phyloP scores from a whole-genome alignment of 2,329 filamentous ascomycete genomes.

The Arthrinium phaeospermum region DNA sequence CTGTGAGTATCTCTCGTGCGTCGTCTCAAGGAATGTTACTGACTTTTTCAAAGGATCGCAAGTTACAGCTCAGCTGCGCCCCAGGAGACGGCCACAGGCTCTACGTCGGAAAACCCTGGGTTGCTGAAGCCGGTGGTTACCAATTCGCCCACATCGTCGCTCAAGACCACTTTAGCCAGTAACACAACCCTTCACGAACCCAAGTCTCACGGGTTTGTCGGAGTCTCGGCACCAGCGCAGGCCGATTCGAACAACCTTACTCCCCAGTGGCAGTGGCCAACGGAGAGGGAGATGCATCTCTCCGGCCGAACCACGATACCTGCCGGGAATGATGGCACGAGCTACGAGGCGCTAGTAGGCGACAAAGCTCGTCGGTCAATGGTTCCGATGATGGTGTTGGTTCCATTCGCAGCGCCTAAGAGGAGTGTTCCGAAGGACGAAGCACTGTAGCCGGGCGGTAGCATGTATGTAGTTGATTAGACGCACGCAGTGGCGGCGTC shows the following conservation, averaged over 20 bases:
- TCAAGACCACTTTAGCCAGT: constrained; percentile 30
- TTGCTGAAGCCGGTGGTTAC: constrained; percentile 27
- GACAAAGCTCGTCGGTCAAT: constrained; percentile 46
- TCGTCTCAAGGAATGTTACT: constrained; percentile 10
- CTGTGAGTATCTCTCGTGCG: constrained; percentile 67
- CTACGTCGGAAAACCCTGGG: constrained; percentile 29
- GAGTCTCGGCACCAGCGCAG: constrained; percentile 26
- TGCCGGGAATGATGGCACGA: constrained; percentile 71
- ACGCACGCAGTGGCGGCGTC: background rate
- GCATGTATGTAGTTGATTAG: background rate
- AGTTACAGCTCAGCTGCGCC: background rate
- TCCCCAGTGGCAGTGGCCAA: constrained; percentile 38
- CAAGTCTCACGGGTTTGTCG: constrained; percentile 15
- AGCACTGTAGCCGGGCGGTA: constrained; percentile 17
- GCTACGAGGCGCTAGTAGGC: constrained; percentile 52
- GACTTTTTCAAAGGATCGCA: constrained; percentile 21
- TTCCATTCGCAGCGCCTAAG: constrained; percentile 29
- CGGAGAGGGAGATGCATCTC: constrained; percentile 52
- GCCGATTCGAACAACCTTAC: constrained; percentile 15
- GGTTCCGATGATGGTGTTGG: constrained; percentile 42
- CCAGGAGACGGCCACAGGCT: constrained; percentile 19
- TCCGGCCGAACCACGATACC: constrained; percentile 71
- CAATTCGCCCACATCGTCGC: constrained; percentile 39
- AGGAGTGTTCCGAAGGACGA: constrained; percentile 31
- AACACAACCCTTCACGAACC: constrained; percentile 15